Evolutionary conservation across 805 yeast species (phyloP).

Genomic region (Isabelozyma heimii): DNA sequence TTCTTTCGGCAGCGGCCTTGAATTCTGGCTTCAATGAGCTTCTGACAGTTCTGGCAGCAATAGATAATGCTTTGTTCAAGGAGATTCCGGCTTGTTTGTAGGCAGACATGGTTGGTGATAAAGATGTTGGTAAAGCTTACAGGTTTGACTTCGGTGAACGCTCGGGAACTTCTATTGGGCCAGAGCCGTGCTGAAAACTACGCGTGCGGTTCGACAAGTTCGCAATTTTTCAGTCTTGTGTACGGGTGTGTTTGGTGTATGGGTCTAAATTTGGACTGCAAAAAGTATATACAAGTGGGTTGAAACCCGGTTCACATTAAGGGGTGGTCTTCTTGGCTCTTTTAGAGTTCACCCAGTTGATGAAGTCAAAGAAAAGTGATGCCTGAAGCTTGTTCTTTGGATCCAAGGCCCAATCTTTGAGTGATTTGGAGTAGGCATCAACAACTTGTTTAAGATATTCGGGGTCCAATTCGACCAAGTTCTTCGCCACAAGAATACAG

Average conservation of each 20-base stretch:
- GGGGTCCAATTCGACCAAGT: conserved; percentile 39
- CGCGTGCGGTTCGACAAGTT: background rate
- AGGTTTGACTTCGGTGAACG: background rate
- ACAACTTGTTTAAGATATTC: conserved; percentile 42
- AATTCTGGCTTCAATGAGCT: conserved; percentile 82
- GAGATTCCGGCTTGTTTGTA: conserved; percentile 50
- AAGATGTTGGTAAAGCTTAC: background rate
- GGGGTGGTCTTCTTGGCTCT: background rate
- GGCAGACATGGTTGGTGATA: conserved; percentile 35
- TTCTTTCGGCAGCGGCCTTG: conserved; percentile 68
- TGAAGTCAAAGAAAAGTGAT: conserved; percentile 67
- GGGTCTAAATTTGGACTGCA: background rate
- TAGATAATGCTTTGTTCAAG: conserved; percentile 84
- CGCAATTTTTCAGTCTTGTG: background rate
- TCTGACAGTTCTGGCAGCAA: conserved; percentile 89
- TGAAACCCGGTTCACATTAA: too few species aligned
- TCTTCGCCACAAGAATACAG: conserved; percentile 63
- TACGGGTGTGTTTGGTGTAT: background rate
- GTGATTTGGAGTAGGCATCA: conserved; percentile 52
- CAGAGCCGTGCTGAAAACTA: background rate
- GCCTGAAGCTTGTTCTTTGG: conserved; percentile 48
- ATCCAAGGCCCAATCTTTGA: conserved; percentile 60
- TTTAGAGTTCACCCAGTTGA: conserved; percentile 71
- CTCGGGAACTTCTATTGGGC: background rate
- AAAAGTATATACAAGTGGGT: background rate